Conservation (phyloP, 2,329 filamentous ascomycete species). For the Xylariaceae sp. region DNA sequence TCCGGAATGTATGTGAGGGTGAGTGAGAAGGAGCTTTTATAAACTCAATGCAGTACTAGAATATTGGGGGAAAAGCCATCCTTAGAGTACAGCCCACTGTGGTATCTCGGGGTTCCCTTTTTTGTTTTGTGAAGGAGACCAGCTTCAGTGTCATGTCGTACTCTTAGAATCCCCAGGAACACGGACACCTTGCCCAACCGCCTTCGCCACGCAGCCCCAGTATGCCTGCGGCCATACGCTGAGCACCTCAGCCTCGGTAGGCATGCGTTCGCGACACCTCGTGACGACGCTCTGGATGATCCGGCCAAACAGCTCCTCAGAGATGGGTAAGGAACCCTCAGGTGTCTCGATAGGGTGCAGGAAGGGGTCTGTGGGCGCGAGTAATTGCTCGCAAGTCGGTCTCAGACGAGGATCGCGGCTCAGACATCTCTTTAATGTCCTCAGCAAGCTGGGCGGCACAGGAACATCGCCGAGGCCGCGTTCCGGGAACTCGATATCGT, state of each 20-base stretch:
- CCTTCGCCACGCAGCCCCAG: conserved; percentile 54
- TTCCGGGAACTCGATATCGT: conserved; percentile 66
- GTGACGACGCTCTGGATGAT: conserved; percentile 59
- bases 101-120: neutral
- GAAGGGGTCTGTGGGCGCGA: conserved; percentile 56
- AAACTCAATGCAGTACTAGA: neutral
- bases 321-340: conserved; percentile 53
- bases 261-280: conserved; percentile 53
- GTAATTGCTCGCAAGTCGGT: conserved; percentile 58
- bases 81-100: neutral
- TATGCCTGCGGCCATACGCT: conserved; percentile 57
- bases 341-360: conserved; percentile 56
- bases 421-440: conserved; percentile 59
- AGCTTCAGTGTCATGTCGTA: conserved; percentile 2
- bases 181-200: conserved; percentile 36
- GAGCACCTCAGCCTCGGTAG: conserved; percentile 52
- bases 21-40: neutral
- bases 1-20: neutral
- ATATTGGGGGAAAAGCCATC: neutral
- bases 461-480: conserved; percentile 60
- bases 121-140: neutral
- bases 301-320: conserved; percentile 55
- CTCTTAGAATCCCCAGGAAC: neutral
- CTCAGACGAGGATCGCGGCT: conserved; percentile 57
- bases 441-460: conserved; percentile 54